Base-by-base conservation (phyloP, 108 stramenopile species). In the Stephanodiscus triporus region DNA sequence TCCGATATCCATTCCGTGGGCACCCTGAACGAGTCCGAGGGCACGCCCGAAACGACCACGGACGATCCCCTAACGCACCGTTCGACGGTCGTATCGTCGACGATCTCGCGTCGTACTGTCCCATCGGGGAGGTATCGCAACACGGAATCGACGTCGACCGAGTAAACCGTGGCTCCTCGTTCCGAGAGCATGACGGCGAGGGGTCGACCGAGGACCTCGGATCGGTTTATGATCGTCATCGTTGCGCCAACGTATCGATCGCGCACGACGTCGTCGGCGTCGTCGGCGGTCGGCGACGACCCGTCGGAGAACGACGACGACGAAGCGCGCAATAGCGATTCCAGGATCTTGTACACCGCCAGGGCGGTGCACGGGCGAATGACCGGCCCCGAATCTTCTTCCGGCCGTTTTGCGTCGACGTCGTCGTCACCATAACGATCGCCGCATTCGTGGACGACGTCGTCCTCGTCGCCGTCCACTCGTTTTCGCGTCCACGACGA, bases 151-250 rank as follows among this genome's bases (percentile, higher is more conserved):
- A 89, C 85, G 75, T 98, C 97, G 9, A 97, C 75, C 3, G 93
- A 94, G 84, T 91, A 98, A 6, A 98, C 91, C 13, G 77, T 88
- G 13, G 95, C 96, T 6, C 95, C 97, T 60, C 91, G 87, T 59
- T 88, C 83, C 4, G 97, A 91, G 30, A 98, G 84, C 87, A 98
- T 92, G 8, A 88, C 90, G 19, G 95, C 97, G 40, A 98, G 83
- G 14, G 97, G 97, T 22, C 96, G 74, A 8, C 97, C 97, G 4
- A 98, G 69, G 32, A 98, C 96, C 71, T 98, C 96, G 7, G 93
- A 95, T 24, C 97, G 90, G 81, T 98, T 98, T 48, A 97, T 82
- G 58, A 98, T 91, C 40, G 96, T 91, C 27, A 92, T 83, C 50
- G 82, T 87, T 36, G 69, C 80, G n/a, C 89, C 87, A 36, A 82